phyloP scores from a whole-genome alignment of 306 rosid species.

The Quercus parvula region DNA sequence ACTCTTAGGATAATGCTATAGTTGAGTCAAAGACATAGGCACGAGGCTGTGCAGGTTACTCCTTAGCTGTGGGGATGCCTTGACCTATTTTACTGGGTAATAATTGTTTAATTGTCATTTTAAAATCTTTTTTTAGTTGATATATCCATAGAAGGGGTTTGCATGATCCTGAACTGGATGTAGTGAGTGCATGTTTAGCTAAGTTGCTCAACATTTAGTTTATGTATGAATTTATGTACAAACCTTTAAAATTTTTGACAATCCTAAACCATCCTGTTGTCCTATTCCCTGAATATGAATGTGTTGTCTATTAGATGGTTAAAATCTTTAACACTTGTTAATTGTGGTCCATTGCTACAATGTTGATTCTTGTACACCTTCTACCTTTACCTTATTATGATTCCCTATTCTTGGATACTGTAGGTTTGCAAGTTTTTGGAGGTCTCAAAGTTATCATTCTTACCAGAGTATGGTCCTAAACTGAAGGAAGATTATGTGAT shows the following conservation, averaged over 20 bases:
- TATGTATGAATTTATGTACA: neutral
- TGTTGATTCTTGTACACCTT: conserved; percentile 14
- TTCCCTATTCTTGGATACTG: conserved; percentile 21
- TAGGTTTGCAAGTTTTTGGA: conserved; percentile 99
- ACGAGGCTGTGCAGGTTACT: neutral
- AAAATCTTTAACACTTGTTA: neutral
- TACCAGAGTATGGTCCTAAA: conserved; percentile 93
- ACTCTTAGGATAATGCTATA: neutral
- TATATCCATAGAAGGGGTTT: neutral
- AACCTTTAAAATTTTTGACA: neutral
- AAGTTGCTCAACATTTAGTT: neutral
- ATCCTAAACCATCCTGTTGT: neutral
- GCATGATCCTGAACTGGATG: neutral
- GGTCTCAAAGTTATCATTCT: conserved; percentile 90
- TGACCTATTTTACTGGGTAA: neutral
- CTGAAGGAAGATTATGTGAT: conserved; percentile 88
- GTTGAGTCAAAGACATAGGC: neutral
- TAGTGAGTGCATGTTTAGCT: neutral
- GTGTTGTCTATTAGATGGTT: neutral
- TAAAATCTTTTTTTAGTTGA: neutral
- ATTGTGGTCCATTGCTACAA: neutral
- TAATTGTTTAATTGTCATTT: neutral
- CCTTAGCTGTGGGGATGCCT: neutral
- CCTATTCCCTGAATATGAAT: neutral
- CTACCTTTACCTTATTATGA: conserved; percentile 12